phyloP scores from a whole-genome alignment of 2,329 filamentous ascomycete species.

The Elsinoe australis region DNA sequence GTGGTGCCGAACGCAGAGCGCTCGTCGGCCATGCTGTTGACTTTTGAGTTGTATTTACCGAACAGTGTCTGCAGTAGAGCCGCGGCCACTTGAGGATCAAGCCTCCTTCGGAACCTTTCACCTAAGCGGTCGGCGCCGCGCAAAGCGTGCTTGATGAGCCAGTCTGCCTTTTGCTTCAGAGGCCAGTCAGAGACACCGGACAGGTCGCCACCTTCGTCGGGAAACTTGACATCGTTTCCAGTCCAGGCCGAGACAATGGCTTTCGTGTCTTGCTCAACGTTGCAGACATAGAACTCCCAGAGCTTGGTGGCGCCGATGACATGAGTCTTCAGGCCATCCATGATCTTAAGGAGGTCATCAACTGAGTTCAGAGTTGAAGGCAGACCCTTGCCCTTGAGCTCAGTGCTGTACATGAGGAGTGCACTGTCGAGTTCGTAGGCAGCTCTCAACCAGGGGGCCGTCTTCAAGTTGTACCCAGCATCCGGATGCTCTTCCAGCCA shows the following conservation, averaged over 20 bases:
- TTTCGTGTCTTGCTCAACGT: constrained; percentile 65
- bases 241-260: constrained; percentile 66
- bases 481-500: constrained; percentile 95
- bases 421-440: constrained; percentile 70
- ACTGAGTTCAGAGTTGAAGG: constrained; percentile 63
- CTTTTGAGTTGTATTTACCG: constrained; percentile 56
- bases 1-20: constrained; percentile 47
- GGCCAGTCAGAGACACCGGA: constrained; percentile 48
- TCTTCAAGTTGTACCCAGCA: constrained; percentile 86
- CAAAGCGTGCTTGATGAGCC: constrained; percentile 62
- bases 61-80: constrained; percentile 59
- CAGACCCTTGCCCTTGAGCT: constrained; percentile 60
- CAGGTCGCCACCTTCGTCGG: constrained; percentile 47
- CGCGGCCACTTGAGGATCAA: constrained; percentile 64
- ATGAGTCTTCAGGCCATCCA: constrained; percentile 74
- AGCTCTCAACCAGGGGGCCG: constrained; percentile 64
- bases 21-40: constrained; percentile 44
- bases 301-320: constrained; percentile 70
- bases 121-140: constrained; percentile 66
- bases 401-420: constrained; percentile 57
- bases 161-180: constrained; percentile 53
- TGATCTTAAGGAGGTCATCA: constrained; percentile 70
- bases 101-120: constrained; percentile 64
- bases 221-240: constrained; percentile 49
- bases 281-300: constrained; percentile 88